phyloP scores from a whole-genome alignment of 2,329 filamentous ascomycete species.

The Aspergillus intermedius region DNA sequence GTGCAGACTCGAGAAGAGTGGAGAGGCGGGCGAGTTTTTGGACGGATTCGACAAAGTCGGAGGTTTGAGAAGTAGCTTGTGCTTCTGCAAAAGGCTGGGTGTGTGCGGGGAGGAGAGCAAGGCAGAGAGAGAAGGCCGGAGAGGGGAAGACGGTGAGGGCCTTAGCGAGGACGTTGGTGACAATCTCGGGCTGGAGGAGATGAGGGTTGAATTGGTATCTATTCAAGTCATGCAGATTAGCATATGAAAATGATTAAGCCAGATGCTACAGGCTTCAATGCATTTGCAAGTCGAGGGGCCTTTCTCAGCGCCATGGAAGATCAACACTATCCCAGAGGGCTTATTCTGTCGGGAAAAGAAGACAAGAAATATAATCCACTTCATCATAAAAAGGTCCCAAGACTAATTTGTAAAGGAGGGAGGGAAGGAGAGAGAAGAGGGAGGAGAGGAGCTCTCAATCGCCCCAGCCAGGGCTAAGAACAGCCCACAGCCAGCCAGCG shows the following conservation, averaged over 20 bases:
- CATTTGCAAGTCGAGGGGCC: neutral
- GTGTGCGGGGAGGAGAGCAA: slow-evolving; percentile 87
- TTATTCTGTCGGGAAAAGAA: too few relatives aligned
- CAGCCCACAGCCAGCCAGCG: neutral
- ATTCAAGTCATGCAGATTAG: slow-evolving; percentile 6
- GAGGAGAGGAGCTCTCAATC: neutral
- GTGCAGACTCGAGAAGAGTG: slow-evolving; percentile 78
- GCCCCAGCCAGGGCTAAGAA: too few relatives aligned
- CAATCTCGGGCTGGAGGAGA: slow-evolving; percentile 91
- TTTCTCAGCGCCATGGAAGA: neutral
- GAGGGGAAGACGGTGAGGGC: slow-evolving; percentile 94
- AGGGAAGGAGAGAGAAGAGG: neutral
- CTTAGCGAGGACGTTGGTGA: slow-evolving; percentile 99
- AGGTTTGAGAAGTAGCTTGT: slow-evolving; percentile 31
- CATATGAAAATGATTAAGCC: too few relatives aligned
- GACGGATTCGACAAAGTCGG: slow-evolving; percentile 73
- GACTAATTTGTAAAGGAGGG: slow-evolving; percentile 54
- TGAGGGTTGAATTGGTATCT: slow-evolving; percentile 99
- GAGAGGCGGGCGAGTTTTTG: slow-evolving; percentile 79
- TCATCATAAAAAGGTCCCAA: neutral
- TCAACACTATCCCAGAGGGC: neutral
- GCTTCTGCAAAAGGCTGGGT: slow-evolving; percentile 57
- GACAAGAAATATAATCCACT: neutral
- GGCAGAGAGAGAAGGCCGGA: slow-evolving; percentile 86
- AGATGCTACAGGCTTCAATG: neutral